Conservation (phyloP, 805 yeast species). For the Nakazawaea ambrosiae region DNA sequence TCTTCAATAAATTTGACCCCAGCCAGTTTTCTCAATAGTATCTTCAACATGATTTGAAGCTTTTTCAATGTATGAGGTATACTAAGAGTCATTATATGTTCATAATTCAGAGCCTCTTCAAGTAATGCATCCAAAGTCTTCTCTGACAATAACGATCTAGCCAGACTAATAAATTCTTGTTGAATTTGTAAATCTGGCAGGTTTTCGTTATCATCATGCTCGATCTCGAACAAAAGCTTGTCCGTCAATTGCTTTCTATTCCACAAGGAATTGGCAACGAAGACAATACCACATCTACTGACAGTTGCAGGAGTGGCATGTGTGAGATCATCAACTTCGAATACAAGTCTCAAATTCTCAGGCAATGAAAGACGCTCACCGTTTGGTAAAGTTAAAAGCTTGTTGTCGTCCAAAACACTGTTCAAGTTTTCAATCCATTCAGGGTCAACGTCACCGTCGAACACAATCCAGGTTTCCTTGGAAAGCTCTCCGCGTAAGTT, state of each 20-base stretch:
- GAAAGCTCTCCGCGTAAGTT: conserved; percentile 53
- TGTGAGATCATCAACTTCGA: conserved; percentile 64
- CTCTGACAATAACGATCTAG: not conserved
- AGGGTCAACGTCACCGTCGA: conserved; percentile 93
- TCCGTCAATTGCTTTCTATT: conserved; percentile 10
- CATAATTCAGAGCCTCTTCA: conserved; percentile 19
- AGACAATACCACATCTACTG: conserved; percentile 86
- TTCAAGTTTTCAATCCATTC: conserved; percentile 89
- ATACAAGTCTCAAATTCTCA: conserved; percentile 52
- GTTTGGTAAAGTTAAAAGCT: conserved; percentile 71
- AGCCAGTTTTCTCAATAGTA: conserved; percentile 25
- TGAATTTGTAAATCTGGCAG: not conserved
- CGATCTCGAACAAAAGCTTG: conserved; percentile 12
- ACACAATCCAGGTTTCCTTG: conserved; percentile 65
- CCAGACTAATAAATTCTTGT: not conserved
- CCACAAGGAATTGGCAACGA: conserved; percentile 40
- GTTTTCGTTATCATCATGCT: not conserved
- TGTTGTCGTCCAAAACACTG: conserved; percentile 87
- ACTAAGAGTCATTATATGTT: conserved; percentile 49
- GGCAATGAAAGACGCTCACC: conserved; percentile 81
- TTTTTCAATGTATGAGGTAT: conserved; percentile 29
- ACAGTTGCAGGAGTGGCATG: conserved; percentile 87
- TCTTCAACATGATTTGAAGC: conserved; percentile 31
- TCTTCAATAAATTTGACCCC: conserved; percentile 18
- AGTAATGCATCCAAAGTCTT: conserved; percentile 17